These are phyloP conservation scores for Pythium dissimile DNA, from an alignment of 352 stramenopile genomes.

Conservation along the genomic window DNA sequence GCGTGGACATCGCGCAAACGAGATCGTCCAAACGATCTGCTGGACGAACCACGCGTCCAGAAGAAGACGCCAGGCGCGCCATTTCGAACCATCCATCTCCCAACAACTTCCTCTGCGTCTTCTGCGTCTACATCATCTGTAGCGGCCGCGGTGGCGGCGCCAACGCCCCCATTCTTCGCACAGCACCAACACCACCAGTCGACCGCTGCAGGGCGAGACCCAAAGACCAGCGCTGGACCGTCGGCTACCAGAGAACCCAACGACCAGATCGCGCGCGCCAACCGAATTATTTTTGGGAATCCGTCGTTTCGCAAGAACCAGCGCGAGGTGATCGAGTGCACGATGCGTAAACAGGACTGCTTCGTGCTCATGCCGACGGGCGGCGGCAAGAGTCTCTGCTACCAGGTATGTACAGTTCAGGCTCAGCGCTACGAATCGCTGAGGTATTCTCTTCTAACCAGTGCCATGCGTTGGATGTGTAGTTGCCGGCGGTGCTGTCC, in stretches of 20 bases:
- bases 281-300: slow-evolving; percentile 70
- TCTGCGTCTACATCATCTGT: not conserved
- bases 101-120: not conserved
- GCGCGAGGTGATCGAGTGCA: slow-evolving; percentile 89
- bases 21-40: slow-evolving; percentile 2
- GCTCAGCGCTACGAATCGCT: not conserved
- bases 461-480: not conserved
- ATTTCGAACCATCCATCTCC: not conserved
- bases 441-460: too few relatives aligned
- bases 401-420: slow-evolving; percentile 74
- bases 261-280: slow-evolving; percentile 51
- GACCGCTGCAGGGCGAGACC: too few relatives aligned
- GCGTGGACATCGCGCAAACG: slow-evolving; percentile 8
- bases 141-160: not conserved
- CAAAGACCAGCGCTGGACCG: not conserved
- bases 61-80: slow-evolving; percentile 5
- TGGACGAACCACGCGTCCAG: not conserved
- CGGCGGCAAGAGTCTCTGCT: slow-evolving; percentile 91
- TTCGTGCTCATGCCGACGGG: slow-evolving; percentile 95
- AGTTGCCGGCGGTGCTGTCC: slow-evolving; percentile 56
- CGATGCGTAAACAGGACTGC: slow-evolving; percentile 85
- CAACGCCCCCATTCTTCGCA: slow-evolving; percentile 8
- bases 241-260: not conserved
- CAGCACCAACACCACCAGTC: not conserved
- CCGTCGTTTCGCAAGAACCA: slow-evolving; percentile 90